Evolutionary conservation across 2,329 filamentous ascomycete genomes (phyloP).

Genomic region (Colletotrichum coccodes): DNA sequence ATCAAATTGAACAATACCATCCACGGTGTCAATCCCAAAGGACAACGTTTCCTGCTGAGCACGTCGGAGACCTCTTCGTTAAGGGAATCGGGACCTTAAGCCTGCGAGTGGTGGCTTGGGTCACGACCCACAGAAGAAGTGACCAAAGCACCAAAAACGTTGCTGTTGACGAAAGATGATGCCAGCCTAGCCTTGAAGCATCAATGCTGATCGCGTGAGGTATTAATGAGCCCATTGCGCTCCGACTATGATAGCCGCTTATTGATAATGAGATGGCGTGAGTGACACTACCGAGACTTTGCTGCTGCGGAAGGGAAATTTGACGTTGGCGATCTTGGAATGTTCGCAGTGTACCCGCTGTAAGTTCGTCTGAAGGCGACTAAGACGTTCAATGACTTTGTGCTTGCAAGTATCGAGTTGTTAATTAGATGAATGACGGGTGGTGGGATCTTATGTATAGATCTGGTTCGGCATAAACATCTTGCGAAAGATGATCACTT

Average conservation of each 20-base stretch:
- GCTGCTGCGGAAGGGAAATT: too few species aligned
- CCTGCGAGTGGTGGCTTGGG: background rate
- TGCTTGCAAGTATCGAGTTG: too few species aligned
- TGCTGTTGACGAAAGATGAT: background rate
- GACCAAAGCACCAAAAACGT: background rate
- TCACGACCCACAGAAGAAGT: background rate
- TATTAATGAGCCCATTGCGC: background rate
- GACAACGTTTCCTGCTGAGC: background rate
- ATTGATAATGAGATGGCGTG: too few species aligned
- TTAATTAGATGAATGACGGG: too few species aligned
- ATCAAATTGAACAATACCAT: background rate
- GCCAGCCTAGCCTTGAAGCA: background rate
- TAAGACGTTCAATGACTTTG: too few species aligned
- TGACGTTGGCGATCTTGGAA: too few species aligned
- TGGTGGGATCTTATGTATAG: background rate
- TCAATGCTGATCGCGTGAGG: background rate
- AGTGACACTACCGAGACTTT: too few species aligned
- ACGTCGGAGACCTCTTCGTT: background rate
- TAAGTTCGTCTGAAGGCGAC: background rate
- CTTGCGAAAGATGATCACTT: background rate
- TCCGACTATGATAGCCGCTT: too few species aligned
- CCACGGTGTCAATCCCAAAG: constrained; percentile 4
- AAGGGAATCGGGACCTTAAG: constrained; percentile 4
- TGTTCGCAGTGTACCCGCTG: too few species aligned
- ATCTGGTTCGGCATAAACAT: background rate